A percentile compares a stretch with the other conserved stretches of the same genome.
Conservation (phyloP, 2,329 filamentous ascomycete species). For the Xylaria digitata region DNA sequence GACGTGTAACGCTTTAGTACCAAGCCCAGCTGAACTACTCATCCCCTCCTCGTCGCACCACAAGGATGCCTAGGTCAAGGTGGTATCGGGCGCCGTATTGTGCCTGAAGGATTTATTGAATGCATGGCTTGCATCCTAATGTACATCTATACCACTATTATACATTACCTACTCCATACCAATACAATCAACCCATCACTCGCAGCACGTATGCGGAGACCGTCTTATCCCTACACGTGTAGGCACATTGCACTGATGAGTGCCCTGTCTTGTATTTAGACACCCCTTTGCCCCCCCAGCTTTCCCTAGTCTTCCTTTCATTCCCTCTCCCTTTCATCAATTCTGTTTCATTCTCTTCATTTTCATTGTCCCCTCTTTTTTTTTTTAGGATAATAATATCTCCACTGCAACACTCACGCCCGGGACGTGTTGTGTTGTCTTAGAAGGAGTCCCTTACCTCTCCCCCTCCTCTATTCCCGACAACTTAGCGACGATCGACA, state of each 20-base stretch:
- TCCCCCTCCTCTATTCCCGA: neutral
- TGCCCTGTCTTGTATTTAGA: slow-evolving; percentile 38
- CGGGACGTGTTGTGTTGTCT: slow-evolving; percentile 29
- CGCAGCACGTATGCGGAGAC: slow-evolving; percentile 20
- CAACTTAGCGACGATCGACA: slow-evolving; percentile 21
- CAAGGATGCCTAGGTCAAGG: slow-evolving; percentile 21
- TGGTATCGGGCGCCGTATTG: slow-evolving; percentile 25
- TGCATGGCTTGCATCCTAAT: slow-evolving; percentile 24
- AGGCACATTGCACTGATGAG: neutral
- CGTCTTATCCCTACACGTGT: slow-evolving; percentile 15
- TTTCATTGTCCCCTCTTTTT: slow-evolving; percentile 13
- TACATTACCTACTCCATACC: neutral
- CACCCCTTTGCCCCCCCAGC: slow-evolving; percentile 17
- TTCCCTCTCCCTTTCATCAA: slow-evolving; percentile 14
- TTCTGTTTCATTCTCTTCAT: slow-evolving; percentile 10
- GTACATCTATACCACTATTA: slow-evolving; percentile 1
- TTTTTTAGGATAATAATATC: neutral
- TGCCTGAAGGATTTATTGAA: slow-evolving; percentile 35
- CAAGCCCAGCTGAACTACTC: slow-evolving; percentile 23
- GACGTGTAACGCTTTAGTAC: slow-evolving; percentile 4
- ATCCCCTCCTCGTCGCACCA: slow-evolving; percentile 18
- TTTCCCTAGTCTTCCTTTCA: slow-evolving; percentile 3
- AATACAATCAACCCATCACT: neutral
- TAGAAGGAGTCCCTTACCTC: slow-evolving; percentile 7
- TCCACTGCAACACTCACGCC: slow-evolving; percentile 21